Percentiles rank a stretch among this genome's conserved stretches.
These are phyloP conservation scores for Coemansia nantahalensis DNA, from an alignment of 192 early-diverging fungal species.

Conservation along the genomic window DNA sequence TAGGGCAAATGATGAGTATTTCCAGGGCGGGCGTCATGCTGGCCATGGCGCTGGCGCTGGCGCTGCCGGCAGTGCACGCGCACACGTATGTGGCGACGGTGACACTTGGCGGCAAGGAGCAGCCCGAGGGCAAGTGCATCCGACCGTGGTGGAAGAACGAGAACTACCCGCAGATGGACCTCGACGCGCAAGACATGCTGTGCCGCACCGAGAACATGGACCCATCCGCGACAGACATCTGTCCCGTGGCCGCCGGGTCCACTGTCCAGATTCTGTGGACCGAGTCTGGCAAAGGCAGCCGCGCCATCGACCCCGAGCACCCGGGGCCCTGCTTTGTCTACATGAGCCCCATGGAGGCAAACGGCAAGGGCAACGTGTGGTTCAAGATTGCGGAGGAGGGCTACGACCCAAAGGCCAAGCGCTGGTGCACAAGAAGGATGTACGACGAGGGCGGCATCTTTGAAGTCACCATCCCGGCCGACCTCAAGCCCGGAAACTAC, in stretches of 20 bases:
- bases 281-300: background rate
- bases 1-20: too few species aligned
- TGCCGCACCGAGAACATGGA: conserved; percentile 5
- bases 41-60: too few species aligned
- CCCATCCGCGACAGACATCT: background rate
- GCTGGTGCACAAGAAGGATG: conserved; percentile 34
- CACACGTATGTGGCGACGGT: conserved; percentile 1
- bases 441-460: conserved; percentile 22
- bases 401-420: conserved; percentile 14
- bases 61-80: background rate
- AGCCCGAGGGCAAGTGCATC: conserved; percentile 4
- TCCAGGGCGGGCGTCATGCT: too few species aligned
- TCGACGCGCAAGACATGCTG: background rate
- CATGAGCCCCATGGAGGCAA: conserved; percentile 16
- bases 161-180: conserved; percentile 3
- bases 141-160: background rate
- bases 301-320: conserved; percentile 10
- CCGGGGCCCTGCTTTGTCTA: conserved; percentile 26
- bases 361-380: conserved; percentile 24
- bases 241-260: conserved; percentile 7
- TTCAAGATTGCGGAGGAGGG: conserved; percentile 42
- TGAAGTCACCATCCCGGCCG: conserved; percentile 21
- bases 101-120: background rate
- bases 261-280: conserved; percentile 1
- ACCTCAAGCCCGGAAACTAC: conserved; percentile 19